Evolutionary conservation across 2,329 filamentous ascomycete species (phyloP), one percentile per base, ranked within the genome.

Genomic region (Tothia fuscella): DNA sequence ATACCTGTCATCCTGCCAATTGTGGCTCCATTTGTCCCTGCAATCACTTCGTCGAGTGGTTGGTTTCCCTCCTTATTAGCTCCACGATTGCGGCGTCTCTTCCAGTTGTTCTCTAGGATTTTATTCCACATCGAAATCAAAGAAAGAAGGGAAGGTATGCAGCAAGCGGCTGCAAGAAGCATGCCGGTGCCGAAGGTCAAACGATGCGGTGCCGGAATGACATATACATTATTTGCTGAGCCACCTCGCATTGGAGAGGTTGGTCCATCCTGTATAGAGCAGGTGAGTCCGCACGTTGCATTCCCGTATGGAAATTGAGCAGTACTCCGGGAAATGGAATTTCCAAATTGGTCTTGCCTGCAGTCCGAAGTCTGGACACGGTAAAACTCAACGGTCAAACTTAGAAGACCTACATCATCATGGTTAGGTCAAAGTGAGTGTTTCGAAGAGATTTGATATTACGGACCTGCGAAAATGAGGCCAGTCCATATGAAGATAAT

Each of bases 401-500:
- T 76, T 14, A 80, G 45, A 1, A 80, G 56, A 0, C 76, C 73
- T 74, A 40, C 4, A 25, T 10, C 72, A 72, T 40, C 5, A 20
- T 24, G 40, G 25, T 36, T 28, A 28, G 43, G 39, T 44, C 31
- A 36, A 43, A 28, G 9, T 19, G 10, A 17, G 25, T 38, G 21
- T 37, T 22, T 9, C 25, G 29, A 3, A n/a, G 17, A 10, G 12
- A 42, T 30, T 32, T 7, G 32, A 19, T 9, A 12, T n/a, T 34
- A 45, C 66, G 57, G 45, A 71, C 75, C 78, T 19, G 72, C 67
- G 10, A 82, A 62, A 21, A 81, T 57, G 2, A 82, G 59, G 3
- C 66, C 64, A 0, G 75, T 76, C 78, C 78, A 82, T 1, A 79
- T 25, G 49, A 81, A 82, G 41, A 82, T 80, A 33, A 72, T 70